Evolutionary conservation across 192 early-diverging fungal species (phyloP), one percentile per base, ranked within the genome.

Genomic region (Gigaspora rosea): DNA sequence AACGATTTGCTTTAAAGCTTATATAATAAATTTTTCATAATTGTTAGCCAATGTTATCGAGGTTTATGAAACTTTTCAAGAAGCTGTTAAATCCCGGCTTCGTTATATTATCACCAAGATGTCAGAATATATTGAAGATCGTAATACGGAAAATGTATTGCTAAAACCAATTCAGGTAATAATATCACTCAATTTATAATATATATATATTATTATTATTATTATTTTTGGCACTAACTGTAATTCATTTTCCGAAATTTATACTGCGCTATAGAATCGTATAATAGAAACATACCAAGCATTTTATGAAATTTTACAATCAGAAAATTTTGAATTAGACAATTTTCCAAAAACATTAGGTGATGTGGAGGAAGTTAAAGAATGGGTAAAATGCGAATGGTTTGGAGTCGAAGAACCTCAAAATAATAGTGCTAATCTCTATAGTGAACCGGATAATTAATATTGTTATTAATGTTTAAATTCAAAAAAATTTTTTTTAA

Each of bases 131-230:
- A 49, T 95, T 16, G 90, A 92, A 22, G 94, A 95, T 78, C 73
- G 78, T 41, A 91, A 90, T 74, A 95, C 92, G n/a, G 92, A 94
- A 80, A 80, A 79, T 32, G 89, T 94, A 10, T 83, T 95, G 50
- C 83, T 94, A 48, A 81, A 85, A 9, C 90, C 93, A 32, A 91
- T 94, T 49, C 88, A 87, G 82, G 93, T 91, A 85, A 41, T 15
- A 41, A 41, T 41, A 41, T 41, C 7, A 41, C 7, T 41, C 7
- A 41, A 7, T 41, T 41, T 41, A 27, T 27, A 27, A 27, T 41
- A 7, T 41, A 41, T 27, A 41, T 41, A 41, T 7, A 41, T 41
- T 41, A 41, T 41, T 7, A 27, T 27, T 7, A 41, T 41, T 41
- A 6, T 41, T 41, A 6, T 41, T 41, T 0, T 41, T 41, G 41